Base-by-base conservation (phyloP, 805 yeast species). In the Candida nonsorbophila region DNA sequence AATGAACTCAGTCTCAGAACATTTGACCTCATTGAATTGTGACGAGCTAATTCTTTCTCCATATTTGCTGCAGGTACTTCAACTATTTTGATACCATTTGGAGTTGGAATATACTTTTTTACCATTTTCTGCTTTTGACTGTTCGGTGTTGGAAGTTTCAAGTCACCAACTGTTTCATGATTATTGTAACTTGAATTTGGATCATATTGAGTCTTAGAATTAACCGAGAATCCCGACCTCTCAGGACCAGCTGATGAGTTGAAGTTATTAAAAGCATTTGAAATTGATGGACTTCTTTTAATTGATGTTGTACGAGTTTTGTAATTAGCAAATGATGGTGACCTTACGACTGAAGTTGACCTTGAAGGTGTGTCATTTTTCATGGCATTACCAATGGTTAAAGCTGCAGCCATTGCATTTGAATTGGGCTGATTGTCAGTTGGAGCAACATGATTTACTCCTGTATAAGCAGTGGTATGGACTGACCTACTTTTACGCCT, bases 21-120 rank as follows among this genome's bases (percentile, higher is more conserved):
- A 4, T 55, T 58, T 7, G 58, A 45, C 22, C 69, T 50, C 34
- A 63, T 52, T 8, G 67, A 60, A 38, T 65, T 65, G 29, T 52
- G 49, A 28, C 70, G 43, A 1, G 62, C 58, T 10, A 65, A 48
- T 32, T 63, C 68, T 34, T 53, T 47, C 28, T 58, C 48, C 33
- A 56, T 47, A 21, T 51, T 44, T 8, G 67, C 69, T 33, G 59
- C 68, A 0, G 86, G 84, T 3, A 82, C 87, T 41, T 82, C 88
- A 4, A 82, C 62, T 7, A 79, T 66, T 28, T 78, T 71, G 32
- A 82, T 63, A 9, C 92, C 92, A 42, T 74, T 67, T 3, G 84
- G 77, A 2, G 86, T 79, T 2, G 92, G 90, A 25, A 82, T 67
- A 55, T 81, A 82, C 38, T 74, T 79, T 40, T 77, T 79, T 7